Evolutionary conservation across 306 rosid genomes (phyloP).

Genomic region (Cucumis cinereus): DNA sequence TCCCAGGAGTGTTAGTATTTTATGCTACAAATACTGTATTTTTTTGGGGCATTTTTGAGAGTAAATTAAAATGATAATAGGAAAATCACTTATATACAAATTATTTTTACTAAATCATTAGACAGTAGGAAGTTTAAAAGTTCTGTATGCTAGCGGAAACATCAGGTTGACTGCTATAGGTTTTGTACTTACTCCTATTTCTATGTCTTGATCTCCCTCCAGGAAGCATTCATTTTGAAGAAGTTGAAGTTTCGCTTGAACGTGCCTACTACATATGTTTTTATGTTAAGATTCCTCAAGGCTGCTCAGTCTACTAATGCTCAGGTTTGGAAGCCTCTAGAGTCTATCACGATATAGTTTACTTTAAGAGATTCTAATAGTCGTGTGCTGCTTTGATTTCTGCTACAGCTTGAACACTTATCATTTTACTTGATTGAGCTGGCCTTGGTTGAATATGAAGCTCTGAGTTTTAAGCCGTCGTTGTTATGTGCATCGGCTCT

Average conservation of each 20-base stretch:
- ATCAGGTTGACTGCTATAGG: background rate
- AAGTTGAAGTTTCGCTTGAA: constrained; percentile 68
- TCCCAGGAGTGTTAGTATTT: background rate
- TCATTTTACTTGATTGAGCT: constrained; percentile 64
- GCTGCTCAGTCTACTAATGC: constrained; percentile 68
- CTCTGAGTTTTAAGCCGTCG: constrained; percentile 64
- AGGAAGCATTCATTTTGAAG: constrained; percentile 74
- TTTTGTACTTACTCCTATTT: background rate
- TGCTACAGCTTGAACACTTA: constrained; percentile 62
- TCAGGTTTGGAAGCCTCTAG: constrained; percentile 30
- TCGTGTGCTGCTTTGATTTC: background rate
- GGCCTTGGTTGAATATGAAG: constrained; percentile 67
- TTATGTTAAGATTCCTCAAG: constrained; percentile 83
- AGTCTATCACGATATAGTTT: background rate
- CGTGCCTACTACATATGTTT: constrained; percentile 78
- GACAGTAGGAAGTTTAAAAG: background rate
- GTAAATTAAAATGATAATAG: background rate
- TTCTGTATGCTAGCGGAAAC: background rate
- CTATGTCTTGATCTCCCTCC: constrained; percentile 15
- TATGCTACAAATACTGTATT: background rate
- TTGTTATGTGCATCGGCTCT: constrained; percentile 82
- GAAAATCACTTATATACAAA: background rate
- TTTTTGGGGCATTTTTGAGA: background rate
- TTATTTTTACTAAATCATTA: background rate
- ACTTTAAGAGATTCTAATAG: background rate